Evolutionary conservation across 1,284 basidiomycete genomes (phyloP).

Genomic region (Pyrrhoderma lamaoense): DNA sequence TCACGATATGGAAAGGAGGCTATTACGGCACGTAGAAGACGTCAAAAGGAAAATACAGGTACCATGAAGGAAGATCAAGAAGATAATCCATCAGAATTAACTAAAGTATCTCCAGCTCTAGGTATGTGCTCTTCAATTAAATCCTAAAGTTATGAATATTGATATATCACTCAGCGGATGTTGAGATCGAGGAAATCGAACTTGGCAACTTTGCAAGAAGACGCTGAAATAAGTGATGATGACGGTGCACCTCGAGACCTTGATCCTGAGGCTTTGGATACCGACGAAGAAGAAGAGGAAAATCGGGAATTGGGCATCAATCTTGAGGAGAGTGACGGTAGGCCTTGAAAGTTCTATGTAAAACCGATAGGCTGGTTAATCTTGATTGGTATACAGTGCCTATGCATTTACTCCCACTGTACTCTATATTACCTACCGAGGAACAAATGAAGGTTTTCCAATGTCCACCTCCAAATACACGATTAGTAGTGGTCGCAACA

Average conservation of each 20-base stretch:
- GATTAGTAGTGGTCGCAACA: constrained; percentile 68
- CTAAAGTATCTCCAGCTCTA: constrained; percentile 38
- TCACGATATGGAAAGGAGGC: constrained; percentile 68
- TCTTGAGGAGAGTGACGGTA: constrained; percentile 55
- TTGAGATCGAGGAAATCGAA: constrained; percentile 83
- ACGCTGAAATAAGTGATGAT: constrained; percentile 47
- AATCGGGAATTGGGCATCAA: constrained; percentile 46
- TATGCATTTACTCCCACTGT: constrained; percentile 68
- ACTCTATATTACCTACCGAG: constrained; percentile 65
- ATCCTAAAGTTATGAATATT: constrained; percentile 2
- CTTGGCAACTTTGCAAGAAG: constrained; percentile 41
- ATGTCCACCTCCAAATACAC: constrained; percentile 51
- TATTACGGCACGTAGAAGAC: constrained; percentile 43
- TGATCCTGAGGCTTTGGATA: constrained; percentile 38
- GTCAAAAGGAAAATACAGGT: constrained; percentile 26
- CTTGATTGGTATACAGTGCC: constrained; percentile 36
- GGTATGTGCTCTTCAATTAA: constrained; percentile 29
- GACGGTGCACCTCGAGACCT: constrained; percentile 44
- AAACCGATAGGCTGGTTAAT: neutral
- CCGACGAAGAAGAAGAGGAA: constrained; percentile 40
- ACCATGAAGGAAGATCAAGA: constrained; percentile 20
- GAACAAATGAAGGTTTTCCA: constrained; percentile 73
- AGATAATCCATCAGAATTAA: constrained; percentile 19
- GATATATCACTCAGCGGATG: constrained; percentile 32
- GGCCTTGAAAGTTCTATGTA: constrained; percentile 20